phyloP scores from a whole-genome alignment of 352 stramenopile species.

The Albugo candida region DNA sequence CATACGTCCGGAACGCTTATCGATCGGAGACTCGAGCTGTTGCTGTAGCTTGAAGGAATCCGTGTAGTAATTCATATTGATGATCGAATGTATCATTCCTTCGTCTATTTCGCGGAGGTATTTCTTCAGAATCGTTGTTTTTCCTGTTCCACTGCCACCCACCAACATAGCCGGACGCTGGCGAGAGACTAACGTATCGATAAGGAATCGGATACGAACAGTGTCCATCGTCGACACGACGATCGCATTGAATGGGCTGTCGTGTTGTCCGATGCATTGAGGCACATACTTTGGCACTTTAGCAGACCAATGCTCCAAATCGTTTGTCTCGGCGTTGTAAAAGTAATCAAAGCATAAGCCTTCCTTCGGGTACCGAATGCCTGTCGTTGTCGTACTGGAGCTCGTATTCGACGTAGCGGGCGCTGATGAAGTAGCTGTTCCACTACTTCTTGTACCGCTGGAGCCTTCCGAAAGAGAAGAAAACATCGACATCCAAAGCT shows the following conservation, averaged over 20 bases:
- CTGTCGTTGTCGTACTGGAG: slow-evolving; percentile 9
- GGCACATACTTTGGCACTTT: slow-evolving; percentile 85
- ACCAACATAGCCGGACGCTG: slow-evolving; percentile 91
- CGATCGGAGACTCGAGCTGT: slow-evolving; percentile 92
- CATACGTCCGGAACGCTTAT: slow-evolving; percentile 89
- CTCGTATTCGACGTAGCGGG: no score
- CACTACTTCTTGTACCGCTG: no score
- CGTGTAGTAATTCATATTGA: slow-evolving; percentile 97
- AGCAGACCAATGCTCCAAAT: slow-evolving; percentile 86
- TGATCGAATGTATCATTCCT: slow-evolving; percentile 90
- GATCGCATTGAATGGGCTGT: slow-evolving; percentile 93
- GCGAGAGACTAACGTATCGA: slow-evolving; percentile 86
- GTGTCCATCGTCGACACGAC: slow-evolving; percentile 93
- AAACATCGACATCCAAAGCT: slow-evolving; percentile 64
- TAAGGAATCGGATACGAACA: slow-evolving; percentile 86
- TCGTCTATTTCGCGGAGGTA: slow-evolving; percentile 83
- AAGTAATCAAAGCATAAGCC: slow-evolving; percentile 95
- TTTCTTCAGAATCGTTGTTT: slow-evolving; percentile 94
- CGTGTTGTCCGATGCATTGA: slow-evolving; percentile 82
- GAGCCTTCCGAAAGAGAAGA: no score
- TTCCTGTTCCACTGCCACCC: slow-evolving; percentile 90
- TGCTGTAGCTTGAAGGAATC: slow-evolving; percentile 88
- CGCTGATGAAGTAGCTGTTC: no score
- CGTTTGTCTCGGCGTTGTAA: slow-evolving; percentile 83
- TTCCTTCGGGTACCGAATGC: slow-evolving; percentile 89